Evolutionary conservation across 352 stramenopile species (phyloP).

Genomic region (Pythium rhizo-oryzae): DNA sequence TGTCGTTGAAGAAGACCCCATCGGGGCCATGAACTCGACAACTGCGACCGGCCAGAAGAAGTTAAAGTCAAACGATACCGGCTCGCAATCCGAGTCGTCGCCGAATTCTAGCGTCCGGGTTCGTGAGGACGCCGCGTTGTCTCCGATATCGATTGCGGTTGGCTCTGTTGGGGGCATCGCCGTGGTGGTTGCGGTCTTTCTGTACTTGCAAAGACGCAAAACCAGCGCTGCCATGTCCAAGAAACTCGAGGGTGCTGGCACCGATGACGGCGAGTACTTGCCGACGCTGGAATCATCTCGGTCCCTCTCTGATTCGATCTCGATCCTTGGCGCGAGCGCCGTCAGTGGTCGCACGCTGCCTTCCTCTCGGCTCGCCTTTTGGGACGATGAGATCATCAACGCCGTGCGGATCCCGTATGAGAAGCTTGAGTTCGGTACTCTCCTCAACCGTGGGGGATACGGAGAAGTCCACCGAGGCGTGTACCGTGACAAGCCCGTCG

Average conservation of each 20-base stretch:
- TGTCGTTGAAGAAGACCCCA: not conserved
- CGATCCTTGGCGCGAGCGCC: slow-evolving; percentile 3
- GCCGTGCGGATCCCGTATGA: slow-evolving; percentile 47
- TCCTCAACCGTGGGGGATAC: slow-evolving; percentile 53
- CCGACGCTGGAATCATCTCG: slow-evolving; percentile 3
- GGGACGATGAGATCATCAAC: slow-evolving; percentile 22
- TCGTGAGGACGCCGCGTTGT: not conserved
- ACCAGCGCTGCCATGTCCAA: not conserved
- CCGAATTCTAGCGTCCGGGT: not conserved
- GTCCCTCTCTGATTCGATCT: not conserved
- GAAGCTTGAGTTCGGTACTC: slow-evolving; percentile 41
- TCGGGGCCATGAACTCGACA: not conserved
- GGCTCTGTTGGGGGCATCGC: not conserved
- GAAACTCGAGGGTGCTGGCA: not conserved
- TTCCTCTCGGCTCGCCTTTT: slow-evolving; percentile 11
- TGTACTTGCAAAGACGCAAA: slow-evolving; percentile 4
- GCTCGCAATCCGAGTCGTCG: not conserved
- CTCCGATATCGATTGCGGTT: not conserved
- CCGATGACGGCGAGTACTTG: not conserved
- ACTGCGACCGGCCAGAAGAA: not conserved
- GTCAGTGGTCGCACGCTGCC: slow-evolving; percentile 5
- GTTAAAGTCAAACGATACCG: not conserved
- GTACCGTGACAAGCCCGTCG: slow-evolving; percentile 52
- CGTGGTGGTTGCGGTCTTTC: not conserved
- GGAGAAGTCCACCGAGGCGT: slow-evolving; percentile 50